These are phyloP conservation scores for Melaleuca quinquenervia DNA, from an alignment of 345 rosid species.

Conservation along the genomic window DNA sequence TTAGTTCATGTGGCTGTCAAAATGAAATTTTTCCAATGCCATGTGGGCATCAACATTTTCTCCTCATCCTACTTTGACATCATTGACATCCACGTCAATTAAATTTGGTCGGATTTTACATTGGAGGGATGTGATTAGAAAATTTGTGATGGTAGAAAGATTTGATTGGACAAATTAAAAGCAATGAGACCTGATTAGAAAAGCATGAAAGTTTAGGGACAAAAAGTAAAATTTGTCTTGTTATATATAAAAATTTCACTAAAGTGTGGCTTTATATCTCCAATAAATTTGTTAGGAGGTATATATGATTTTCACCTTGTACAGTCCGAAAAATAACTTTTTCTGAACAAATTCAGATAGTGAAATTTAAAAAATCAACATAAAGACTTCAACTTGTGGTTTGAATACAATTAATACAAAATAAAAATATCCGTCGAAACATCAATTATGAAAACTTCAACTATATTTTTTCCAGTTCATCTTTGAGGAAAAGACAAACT, in stretches of 20 bases:
- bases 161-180: not conserved
- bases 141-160: not conserved
- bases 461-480: not conserved
- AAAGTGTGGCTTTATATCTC: not conserved
- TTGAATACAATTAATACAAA: not conserved
- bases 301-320: not conserved
- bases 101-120: not conserved
- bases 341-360: not conserved
- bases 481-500: not conserved
- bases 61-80: not conserved
- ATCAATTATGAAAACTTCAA: not conserved
- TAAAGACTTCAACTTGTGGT: not conserved
- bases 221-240: not conserved
- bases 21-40: not conserved
- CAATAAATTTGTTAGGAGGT: not conserved
- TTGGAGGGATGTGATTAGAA: not conserved
- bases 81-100: not conserved
- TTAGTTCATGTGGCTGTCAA: not conserved
- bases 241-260: not conserved
- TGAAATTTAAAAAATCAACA: not conserved
- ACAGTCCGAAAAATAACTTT: not conserved
- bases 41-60: not conserved
- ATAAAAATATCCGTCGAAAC: not conserved
- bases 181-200: not conserved
- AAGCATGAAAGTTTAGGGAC: not conserved